Percentiles rank a stretch among this genome's conserved stretches.
phyloP scores from a whole-genome alignment of 371 early-diverging fungal species.

The Lichtheimia hyalospora region DNA sequence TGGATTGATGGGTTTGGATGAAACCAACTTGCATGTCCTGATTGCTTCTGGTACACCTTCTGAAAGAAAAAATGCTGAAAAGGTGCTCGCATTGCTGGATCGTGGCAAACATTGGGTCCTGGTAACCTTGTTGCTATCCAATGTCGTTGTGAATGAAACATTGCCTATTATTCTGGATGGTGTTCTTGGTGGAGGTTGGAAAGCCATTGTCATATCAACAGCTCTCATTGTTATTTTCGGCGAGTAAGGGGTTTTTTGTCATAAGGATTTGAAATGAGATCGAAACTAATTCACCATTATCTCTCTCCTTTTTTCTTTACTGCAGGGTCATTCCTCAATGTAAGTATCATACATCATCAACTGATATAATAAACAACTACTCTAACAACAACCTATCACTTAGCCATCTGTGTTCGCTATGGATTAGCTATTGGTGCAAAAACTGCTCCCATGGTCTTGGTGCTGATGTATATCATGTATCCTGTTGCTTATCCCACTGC shows the following conservation, averaged over 20 bases:
- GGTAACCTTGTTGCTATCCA: conserved; percentile 87
- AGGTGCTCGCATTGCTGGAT: conserved; percentile 66
- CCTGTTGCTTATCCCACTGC: conserved; percentile 85
- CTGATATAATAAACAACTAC: neutral
- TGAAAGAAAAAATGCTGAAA: conserved; percentile 67
- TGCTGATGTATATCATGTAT: conserved; percentile 47
- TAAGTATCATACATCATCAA: conserved; percentile 7
- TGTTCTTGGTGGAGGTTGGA: conserved; percentile 76
- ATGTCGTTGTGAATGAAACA: conserved; percentile 93
- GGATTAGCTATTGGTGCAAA: conserved; percentile 84
- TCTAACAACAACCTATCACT: neutral
- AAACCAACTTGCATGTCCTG: conserved; percentile 69
- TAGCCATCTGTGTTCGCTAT: conserved; percentile 65
- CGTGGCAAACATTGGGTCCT: conserved; percentile 84
- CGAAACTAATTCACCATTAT: too few species aligned
- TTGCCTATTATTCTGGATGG: conserved; percentile 90
- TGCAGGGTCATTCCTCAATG: conserved; percentile 50
- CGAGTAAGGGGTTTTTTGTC: conserved; percentile 57
- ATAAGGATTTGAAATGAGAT: neutral
- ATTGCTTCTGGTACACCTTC: conserved; percentile 68
- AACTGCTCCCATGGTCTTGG: conserved; percentile 45
- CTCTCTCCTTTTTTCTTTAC: neutral
- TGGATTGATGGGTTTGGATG: conserved; percentile 80
- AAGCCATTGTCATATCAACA: conserved; percentile 89
- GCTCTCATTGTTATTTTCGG: conserved; percentile 91